These are phyloP conservation scores for Ogataea minuta DNA, from an alignment of 805 yeast genomes.

Conservation along the genomic window DNA sequence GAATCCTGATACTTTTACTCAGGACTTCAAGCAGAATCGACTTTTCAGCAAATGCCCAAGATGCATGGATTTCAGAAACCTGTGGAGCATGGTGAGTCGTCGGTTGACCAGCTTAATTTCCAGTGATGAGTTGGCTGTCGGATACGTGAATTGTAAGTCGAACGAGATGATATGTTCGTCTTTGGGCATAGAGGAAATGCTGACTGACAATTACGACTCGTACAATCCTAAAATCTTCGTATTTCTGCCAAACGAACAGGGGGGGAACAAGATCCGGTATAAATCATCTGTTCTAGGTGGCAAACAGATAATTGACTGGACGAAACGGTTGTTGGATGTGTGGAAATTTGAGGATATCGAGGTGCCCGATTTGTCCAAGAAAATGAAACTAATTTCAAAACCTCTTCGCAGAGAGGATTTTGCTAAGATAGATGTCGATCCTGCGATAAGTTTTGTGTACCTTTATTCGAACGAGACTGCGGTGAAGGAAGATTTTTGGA, in stretches of 20 bases:
- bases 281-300: conserved; percentile 21
- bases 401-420: conserved; percentile 18
- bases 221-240: conserved; percentile 28
- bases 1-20: conserved; percentile 33
- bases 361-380: conserved; percentile 22
- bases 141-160: conserved; percentile 58
- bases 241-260: conserved; percentile 51
- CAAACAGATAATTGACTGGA: conserved; percentile 42
- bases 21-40: conserved; percentile 33
- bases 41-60: conserved; percentile 44
- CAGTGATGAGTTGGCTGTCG: conserved; percentile 29
- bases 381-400: conserved; percentile 17
- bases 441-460: conserved; percentile 54
- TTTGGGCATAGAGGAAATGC: conserved; percentile 43
- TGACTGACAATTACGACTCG: conserved; percentile 10
- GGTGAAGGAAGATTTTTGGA: conserved; percentile 59
- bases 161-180: conserved; percentile 50
- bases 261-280: conserved; percentile 49
- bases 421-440: conserved; percentile 31
- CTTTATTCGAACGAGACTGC: conserved; percentile 48
- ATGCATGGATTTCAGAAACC: conserved; percentile 49
- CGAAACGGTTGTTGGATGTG: conserved; percentile 46
- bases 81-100: conserved; percentile 60
- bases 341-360: conserved; percentile 38
- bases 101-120: conserved; percentile 31